Conservation (phyloP, 768 basidiomycete species). For the Boletus fagicola region DNA sequence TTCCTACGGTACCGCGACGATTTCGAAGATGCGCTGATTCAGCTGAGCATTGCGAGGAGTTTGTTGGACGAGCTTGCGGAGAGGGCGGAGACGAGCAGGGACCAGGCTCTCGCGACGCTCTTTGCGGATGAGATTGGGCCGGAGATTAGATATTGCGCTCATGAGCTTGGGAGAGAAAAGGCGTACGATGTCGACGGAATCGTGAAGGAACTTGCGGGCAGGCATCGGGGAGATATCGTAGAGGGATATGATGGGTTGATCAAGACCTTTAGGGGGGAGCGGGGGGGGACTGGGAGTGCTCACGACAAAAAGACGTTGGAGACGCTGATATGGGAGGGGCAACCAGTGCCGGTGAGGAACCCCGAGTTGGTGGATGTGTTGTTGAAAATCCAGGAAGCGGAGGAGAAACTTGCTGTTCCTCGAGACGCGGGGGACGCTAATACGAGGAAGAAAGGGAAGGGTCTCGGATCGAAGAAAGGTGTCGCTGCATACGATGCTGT, state of each 20-base stretch:
- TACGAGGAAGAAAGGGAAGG: conserved; percentile 37
- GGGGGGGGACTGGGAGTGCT: conserved; percentile 33
- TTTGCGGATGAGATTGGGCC: conserved; percentile 88
- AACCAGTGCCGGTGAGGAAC: conserved; percentile 80
- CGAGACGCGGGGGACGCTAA: conserved; percentile 28
- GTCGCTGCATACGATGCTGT: conserved; percentile 88
- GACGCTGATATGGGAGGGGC: conserved; percentile 74
- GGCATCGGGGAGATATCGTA: conserved; percentile 59
- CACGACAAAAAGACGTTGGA: conserved; percentile 54
- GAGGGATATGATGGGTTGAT: conserved; percentile 59
- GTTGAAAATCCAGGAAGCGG: conserved; percentile 76
- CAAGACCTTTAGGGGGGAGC: conserved; percentile 48
- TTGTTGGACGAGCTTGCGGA: conserved; percentile 68
- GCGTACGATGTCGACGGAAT: conserved; percentile 83
- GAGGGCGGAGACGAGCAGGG: conserved; percentile 66
- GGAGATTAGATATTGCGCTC: conserved; percentile 89
- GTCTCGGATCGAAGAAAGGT: conserved; percentile 58
- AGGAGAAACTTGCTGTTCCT: conserved; percentile 51
- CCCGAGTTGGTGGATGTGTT: conserved; percentile 90
- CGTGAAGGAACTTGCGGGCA: conserved; percentile 57
- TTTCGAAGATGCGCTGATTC: conserved; percentile 70
- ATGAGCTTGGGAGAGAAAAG: conserved; percentile 74
- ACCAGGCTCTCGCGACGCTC: conserved; percentile 82
- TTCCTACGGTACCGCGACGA: conserved; percentile 75
- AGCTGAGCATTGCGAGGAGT: conserved; percentile 74